These are phyloP conservation scores for Diaporthe vexans DNA, from an alignment of 2,329 filamentous ascomycete species.

Conservation along the genomic window DNA sequence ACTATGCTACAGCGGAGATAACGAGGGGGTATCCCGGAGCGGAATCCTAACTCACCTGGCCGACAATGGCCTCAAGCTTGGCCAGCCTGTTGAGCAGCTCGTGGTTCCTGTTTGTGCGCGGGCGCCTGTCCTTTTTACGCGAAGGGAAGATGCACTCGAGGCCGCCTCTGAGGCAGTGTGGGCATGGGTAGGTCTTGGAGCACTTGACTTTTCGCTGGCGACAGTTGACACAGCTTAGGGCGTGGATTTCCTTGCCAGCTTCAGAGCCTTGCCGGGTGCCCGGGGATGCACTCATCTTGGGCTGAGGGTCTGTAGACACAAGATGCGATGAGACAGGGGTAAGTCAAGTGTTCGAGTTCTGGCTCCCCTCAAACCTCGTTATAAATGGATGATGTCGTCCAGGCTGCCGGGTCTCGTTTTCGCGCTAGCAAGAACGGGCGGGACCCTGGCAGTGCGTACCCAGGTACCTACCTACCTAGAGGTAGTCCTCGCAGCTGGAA, in stretches of 20 bases:
- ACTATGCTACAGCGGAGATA: too few relatives aligned
- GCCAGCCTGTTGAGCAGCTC: constrained; percentile 60
- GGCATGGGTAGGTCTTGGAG: constrained; percentile 68
- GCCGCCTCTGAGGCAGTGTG: constrained; percentile 63
- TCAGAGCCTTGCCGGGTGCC: constrained; percentile 34
- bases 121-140: constrained; percentile 59
- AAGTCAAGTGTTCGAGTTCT: not conserved
- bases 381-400: constrained; percentile 21
- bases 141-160: constrained; percentile 63
- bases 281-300: constrained; percentile 37
- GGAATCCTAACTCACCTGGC: constrained; percentile 44
- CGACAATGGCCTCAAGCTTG: constrained; percentile 61
- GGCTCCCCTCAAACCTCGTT: not conserved
- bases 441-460: not conserved
- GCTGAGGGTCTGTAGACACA: not conserved
- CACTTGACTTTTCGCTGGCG: constrained; percentile 75
- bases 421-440: constrained; percentile 20
- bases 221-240: constrained; percentile 70
- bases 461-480: too few relatives aligned
- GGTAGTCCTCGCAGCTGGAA: not conserved
- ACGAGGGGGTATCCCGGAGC: too few relatives aligned
- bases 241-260: constrained; percentile 33
- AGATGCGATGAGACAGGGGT: not conserved
- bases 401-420: not conserved
- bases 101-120: constrained; percentile 57